Base-by-base conservation (phyloP, 805 yeast species). In the Kluyveromyces nonfermentans region DNA sequence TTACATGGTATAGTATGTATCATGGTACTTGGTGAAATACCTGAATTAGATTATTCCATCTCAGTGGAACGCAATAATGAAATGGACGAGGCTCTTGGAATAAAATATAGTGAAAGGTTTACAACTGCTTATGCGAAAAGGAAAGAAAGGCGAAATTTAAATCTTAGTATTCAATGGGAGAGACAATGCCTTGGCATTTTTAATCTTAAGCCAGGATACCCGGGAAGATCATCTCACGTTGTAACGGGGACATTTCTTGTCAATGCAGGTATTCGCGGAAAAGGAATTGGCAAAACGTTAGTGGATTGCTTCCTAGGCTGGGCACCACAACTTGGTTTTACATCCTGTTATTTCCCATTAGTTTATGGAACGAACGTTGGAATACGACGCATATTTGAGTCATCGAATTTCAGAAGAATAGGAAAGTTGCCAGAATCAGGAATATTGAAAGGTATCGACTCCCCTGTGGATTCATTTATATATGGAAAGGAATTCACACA, bases 221-320 rank as follows among this genome's bases (percentile, higher is more conserved):
- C 97, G 0, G 97, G 97, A 1, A 70, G 97, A 37, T 82, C 93
- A 16, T 79, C 95, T 0, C 97, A 90, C 58, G 82, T 93, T n/a
- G 88, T 95, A 54, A 85, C 95, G 0, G 95, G 86, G 1, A 82
- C 82, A 17, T 84, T 90, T 53, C 67, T 90, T 31, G 97, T 90
- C 2, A 88, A 90, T 62, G 93, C 95, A 4, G 95, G 95, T 50
- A 86, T 86, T 52, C 70, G 98, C 54, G 88, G 90, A 20, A 85
- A 84, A 59, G 96, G 97, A 4, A 85, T 93, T 21, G 98, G 97
- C 5, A 70, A 82, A 44, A 83, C 93, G 0, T 62, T 93, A 48
- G 80, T 85, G 15, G 95, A 87, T 54, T 82, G 94, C 53, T 86
- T 78, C 53, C 60, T 89, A 19, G 86, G 82, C 47, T 93, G 97